Conservation (phyloP, 257 asterid species). For the Anisodus tanguticus region DNA sequence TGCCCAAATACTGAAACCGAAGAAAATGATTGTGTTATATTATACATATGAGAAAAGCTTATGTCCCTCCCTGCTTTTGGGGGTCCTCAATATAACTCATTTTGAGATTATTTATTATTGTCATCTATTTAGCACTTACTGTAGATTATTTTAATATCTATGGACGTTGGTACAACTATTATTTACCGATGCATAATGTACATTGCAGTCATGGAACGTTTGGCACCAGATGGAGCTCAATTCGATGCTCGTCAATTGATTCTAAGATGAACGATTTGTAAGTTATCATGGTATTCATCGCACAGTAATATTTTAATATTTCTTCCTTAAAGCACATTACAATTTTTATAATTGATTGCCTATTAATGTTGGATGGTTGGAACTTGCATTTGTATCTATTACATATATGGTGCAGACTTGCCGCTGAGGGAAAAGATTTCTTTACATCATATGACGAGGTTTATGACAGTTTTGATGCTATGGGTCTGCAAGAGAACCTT, state of each 20-base stretch:
- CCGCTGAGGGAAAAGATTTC: slow-evolving; percentile 43
- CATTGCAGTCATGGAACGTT: slow-evolving; percentile 70
- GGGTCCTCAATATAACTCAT: not conserved
- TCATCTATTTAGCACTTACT: not conserved
- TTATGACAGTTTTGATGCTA: slow-evolving; percentile 46
- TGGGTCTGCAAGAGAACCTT: slow-evolving; percentile 49
- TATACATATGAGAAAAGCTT: not conserved
- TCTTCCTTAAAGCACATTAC: not conserved
- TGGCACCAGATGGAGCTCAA: slow-evolving; percentile 72
- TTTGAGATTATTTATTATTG: not conserved
- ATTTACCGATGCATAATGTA: slow-evolving; percentile 23
- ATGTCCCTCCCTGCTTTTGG: not conserved
- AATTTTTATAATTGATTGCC: not conserved
- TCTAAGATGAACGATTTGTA: slow-evolving; percentile 69
- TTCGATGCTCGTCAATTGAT: slow-evolving; percentile 71
- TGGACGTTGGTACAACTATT: not conserved
- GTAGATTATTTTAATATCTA: not conserved
- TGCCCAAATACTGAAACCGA: slow-evolving; percentile 45
- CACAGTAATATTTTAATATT: not conserved
- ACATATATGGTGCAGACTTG: slow-evolving; percentile 33
- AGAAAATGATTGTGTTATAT: slow-evolving; percentile 63
- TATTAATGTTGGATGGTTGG: not conserved
- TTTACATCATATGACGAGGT: slow-evolving; percentile 50
- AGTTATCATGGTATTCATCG: slow-evolving; percentile 31
- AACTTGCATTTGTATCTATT: not conserved